Conservation (phyloP, 352 stramenopile species). For the Halophytophthora polymorphica region DNA sequence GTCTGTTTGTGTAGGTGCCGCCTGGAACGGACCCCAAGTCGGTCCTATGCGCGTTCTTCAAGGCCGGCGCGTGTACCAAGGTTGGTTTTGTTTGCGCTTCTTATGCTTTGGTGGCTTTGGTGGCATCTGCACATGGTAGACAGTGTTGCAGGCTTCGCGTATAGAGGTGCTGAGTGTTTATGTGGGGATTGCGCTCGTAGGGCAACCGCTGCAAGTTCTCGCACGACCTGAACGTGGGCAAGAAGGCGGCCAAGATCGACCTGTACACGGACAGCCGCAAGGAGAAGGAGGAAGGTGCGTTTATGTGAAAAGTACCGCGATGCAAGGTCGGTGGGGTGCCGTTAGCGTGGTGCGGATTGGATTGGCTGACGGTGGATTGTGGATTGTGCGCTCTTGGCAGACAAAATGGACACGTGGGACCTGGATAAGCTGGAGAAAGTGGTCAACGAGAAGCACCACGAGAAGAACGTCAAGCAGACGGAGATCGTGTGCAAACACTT, state of each 20-base stretch:
- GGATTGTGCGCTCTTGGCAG: conserved; percentile 19
- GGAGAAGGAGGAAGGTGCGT: conserved; percentile 52
- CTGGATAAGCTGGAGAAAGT: conserved; percentile 87
- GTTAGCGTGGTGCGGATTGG: too few relatives aligned
- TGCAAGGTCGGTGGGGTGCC: too few relatives aligned
- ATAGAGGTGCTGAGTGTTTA: background rate
- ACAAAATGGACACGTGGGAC: conserved; percentile 87
- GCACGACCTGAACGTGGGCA: conserved; percentile 85
- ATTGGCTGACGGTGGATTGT: too few relatives aligned
- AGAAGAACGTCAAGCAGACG: conserved; percentile 78
- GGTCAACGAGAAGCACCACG: conserved; percentile 80
- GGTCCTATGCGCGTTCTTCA: conserved; percentile 88
- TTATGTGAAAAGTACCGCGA: too few relatives aligned
- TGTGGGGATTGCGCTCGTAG: conserved; percentile 20
- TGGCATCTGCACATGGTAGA: background rate
- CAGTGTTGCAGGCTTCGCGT: background rate
- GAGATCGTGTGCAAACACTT: conserved; percentile 91
- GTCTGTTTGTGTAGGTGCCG: conserved; percentile 49
- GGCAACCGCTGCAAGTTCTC: conserved; percentile 88
- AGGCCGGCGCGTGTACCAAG: conserved; percentile 86
- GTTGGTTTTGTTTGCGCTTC: conserved; percentile 14
- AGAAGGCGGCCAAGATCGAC: conserved; percentile 88
- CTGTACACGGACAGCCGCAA: conserved; percentile 84
- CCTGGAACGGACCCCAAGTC: conserved; percentile 88
- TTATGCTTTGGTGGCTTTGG: background rate